Evolutionary conservation across 2,329 filamentous ascomycete species (phyloP), one percentile per base, ranked within the genome.

Genomic region (Calonectria montana): DNA sequence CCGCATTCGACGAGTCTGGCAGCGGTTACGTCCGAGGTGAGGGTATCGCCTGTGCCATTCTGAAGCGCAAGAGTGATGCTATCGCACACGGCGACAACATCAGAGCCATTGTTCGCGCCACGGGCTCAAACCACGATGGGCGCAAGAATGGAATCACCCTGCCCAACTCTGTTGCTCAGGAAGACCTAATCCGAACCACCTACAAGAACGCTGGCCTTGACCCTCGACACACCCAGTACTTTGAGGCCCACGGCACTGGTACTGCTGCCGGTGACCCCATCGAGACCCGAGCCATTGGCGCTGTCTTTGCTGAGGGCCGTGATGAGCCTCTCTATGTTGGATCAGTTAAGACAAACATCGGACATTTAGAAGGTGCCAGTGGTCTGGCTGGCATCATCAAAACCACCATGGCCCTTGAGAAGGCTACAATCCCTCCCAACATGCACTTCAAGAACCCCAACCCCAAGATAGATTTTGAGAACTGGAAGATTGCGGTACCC

Each of bases 241-340:
- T 82, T 13, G 88, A 90, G 75, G 85, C 84, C 9, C 88, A 90
- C 75, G 88, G 88, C 16, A 89, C 88, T 0, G 88, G 88, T 9
- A 90, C 88, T 12, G 80, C 81, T 21, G 85, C 86, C 2, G 89
- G 89, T 5, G 88, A 90, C 71, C 87, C 88, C 0, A 85, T 87
- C 25, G 88, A 90, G 73, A 85, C 86, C 1, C 82, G 81, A 12
- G 87, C 86, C 7, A 84, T 89, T 7, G 67, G 53, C 79, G 82
- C 4, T 74, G 68, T 71, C 68, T 71, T 64, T 63, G 73, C 66
- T 5, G 23, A 45, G 12, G 64, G 55, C 35, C 47, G 62, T 15
- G 66, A 72, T 15, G 65, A 67, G 16, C 43, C 69, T 5, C 69
- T 73, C 4, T 69, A 57, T 8, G 65, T 75, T 35, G 72, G 71